A percentile compares a stretch with the other conserved stretches of the same genome.
Conservation (phyloP, 257 asterid genomes). For the Forsythia suspensa region DNA sequence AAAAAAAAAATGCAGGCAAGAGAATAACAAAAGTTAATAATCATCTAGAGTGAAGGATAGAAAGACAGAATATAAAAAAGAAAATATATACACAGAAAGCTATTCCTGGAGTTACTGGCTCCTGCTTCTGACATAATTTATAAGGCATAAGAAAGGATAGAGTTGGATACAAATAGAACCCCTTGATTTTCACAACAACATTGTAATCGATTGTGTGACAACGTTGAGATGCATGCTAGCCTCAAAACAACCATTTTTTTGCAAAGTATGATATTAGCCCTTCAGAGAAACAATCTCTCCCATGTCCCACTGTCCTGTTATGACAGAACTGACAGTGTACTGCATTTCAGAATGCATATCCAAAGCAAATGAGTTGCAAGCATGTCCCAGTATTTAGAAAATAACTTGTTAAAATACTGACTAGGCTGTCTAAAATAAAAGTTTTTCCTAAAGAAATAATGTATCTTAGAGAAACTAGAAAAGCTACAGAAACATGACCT, state of each 20-base stretch:
- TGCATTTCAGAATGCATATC: neutral
- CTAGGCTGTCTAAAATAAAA: neutral
- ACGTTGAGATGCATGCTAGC: neutral
- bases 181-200: neutral
- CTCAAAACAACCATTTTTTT: neutral
- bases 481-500: neutral
- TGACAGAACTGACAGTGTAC: neutral
- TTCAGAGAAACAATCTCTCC: neutral
- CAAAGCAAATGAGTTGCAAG: neutral
- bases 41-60: neutral
- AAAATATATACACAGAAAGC: too few relatives aligned
- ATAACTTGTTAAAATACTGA: neutral
- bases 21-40: too few relatives aligned
- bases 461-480: neutral
- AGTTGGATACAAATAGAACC: neutral
- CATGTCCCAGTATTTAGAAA: neutral
- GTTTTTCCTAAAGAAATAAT: neutral
- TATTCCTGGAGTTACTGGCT: neutral
- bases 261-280: neutral
- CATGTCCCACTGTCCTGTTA: neutral
- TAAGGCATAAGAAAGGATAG: neutral
- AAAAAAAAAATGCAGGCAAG: too few relatives aligned
- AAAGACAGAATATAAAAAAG: neutral
- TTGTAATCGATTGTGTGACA: neutral
- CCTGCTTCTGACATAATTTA: neutral